These are phyloP conservation scores for Xylariales sp. DNA, from an alignment of 2,329 filamentous ascomycete species.

Conservation along the genomic window DNA sequence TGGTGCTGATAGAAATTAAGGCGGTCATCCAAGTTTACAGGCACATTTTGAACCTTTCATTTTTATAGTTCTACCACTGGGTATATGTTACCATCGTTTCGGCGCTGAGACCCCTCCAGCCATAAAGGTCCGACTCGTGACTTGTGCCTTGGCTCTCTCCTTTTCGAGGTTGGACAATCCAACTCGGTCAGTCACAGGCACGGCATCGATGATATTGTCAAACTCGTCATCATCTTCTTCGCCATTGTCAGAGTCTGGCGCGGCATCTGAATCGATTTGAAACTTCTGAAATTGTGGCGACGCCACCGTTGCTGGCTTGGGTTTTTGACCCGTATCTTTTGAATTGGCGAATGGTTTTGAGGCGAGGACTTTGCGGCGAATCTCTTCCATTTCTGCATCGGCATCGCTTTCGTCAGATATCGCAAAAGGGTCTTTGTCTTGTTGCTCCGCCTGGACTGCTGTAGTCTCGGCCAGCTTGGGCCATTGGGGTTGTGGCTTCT, in stretches of 20 bases:
- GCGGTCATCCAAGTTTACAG: too few species aligned
- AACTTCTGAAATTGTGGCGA: constrained; percentile 45
- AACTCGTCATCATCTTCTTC: constrained; percentile 56
- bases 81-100: constrained; percentile 40
- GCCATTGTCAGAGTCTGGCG: constrained; percentile 67
- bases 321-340: constrained; percentile 39
- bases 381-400: constrained; percentile 77
- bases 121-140: constrained; percentile 48
- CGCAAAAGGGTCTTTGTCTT: constrained; percentile 62
- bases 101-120: constrained; percentile 45
- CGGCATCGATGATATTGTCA: constrained; percentile 88
- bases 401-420: constrained; percentile 78
- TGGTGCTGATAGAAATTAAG: too few species aligned
- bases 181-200: constrained; percentile 79
- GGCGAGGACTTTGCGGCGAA: constrained; percentile 81
- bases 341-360: constrained; percentile 81
- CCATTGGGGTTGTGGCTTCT: constrained; percentile 36
- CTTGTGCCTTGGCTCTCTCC: constrained; percentile 43
- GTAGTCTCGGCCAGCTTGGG: constrained; percentile 22
- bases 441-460: constrained; percentile 36
- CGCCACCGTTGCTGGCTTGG: constrained; percentile 59
- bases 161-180: constrained; percentile 58
- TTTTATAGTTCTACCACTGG: too few species aligned
- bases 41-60: too few species aligned
- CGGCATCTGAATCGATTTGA: constrained; percentile 59